Conservation (phyloP, 1,139 yeast species). For the Yamadazyma spencermartinsiae region DNA sequence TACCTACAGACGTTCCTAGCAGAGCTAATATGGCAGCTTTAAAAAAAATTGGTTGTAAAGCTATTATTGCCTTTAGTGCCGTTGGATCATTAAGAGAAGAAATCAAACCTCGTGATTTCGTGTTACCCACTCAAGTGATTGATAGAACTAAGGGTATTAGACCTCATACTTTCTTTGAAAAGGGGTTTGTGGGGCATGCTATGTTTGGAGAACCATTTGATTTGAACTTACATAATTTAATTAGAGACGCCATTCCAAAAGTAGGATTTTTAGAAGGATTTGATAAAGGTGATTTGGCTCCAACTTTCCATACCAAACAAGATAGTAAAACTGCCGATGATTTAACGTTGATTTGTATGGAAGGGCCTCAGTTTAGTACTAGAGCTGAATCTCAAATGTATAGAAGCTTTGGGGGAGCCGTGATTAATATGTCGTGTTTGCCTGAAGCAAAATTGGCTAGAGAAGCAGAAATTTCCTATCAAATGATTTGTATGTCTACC, state of each 20-base stretch:
- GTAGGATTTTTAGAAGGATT: constrained; percentile 56
- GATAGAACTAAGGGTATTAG: constrained; percentile 97
- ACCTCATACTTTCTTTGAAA: constrained; percentile 85
- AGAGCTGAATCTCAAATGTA: constrained; percentile 94
- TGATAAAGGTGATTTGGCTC: constrained; percentile 32
- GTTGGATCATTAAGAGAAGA: constrained; percentile 93
- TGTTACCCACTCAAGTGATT: constrained; percentile 90
- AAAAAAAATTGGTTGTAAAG: constrained; percentile 81
- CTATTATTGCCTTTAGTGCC: constrained; percentile 90
- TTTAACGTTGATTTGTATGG: constrained; percentile 91
- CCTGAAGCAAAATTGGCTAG: constrained; percentile 97
- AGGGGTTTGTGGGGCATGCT: constrained; percentile 95
- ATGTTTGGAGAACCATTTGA: constrained; percentile 98
- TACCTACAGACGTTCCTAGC: constrained; percentile 90
- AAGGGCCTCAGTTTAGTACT: constrained; percentile 97
- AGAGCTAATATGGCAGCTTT: constrained; percentile 96
- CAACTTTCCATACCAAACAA: constrained; percentile 56
- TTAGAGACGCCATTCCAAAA: constrained; percentile 55
- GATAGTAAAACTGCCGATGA: constrained; percentile 48
- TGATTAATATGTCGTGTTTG: constrained; percentile 92
- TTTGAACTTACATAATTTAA: constrained; percentile 61
- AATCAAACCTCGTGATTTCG: constrained; percentile 92
- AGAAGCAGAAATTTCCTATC: constrained; percentile 95
- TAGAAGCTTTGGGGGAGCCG: constrained; percentile 88
- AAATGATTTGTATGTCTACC: constrained; percentile 98